Base-by-base conservation (phyloP, 345 rosid species). In the Ricinus communis region DNA sequence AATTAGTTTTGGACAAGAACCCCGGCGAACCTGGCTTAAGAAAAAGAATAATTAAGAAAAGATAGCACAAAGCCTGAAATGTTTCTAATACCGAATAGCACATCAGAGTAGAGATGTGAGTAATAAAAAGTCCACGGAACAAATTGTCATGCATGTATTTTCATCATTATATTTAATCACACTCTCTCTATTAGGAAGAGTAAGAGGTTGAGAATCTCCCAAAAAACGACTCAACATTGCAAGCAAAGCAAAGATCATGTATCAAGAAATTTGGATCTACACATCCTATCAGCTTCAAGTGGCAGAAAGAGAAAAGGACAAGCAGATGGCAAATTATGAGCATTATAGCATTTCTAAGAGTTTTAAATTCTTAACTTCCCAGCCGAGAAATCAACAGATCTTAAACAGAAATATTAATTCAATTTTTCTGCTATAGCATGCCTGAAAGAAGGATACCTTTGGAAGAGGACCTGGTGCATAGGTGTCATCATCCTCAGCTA, bases 401-500 rank as follows among this genome's bases (percentile, higher is more conserved):
- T 51, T 15, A 52, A 11, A 50, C 52, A 55, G 1, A 43, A 8
- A 43, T 43, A 4, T 8, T 4, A 49, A 52, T 4, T 46, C 51
- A 41, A 58, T 9, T 47, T 59, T 51, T 24, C 27, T 53, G 66
- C 67, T 67, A 60, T 45, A 47, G 15, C 28, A 51, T 71, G 46
- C 52, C 54, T 64, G 64, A 69, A 65, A 75, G 80, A 71, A 66
- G 76, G 63, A 83, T 58, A 89, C 96, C 91, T 90, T 82, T 0
- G 96, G 97, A 79, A 87, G 87, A 71, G 91, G 84, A 78, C 86
- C 84, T n/a, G 98, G 98, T 76, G 90, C 74, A 52, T 91, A 93
- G 71, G 96, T 93, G 77, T 93, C 97, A 72, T 93, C 98, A 75
- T 93, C 97, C 81, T 93, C 98, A 16, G 97, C 98, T 62, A 93